Evolutionary conservation across 1,284 basidiomycete genomes (phyloP).

Genomic region (Rhodotorula sp.): DNA sequence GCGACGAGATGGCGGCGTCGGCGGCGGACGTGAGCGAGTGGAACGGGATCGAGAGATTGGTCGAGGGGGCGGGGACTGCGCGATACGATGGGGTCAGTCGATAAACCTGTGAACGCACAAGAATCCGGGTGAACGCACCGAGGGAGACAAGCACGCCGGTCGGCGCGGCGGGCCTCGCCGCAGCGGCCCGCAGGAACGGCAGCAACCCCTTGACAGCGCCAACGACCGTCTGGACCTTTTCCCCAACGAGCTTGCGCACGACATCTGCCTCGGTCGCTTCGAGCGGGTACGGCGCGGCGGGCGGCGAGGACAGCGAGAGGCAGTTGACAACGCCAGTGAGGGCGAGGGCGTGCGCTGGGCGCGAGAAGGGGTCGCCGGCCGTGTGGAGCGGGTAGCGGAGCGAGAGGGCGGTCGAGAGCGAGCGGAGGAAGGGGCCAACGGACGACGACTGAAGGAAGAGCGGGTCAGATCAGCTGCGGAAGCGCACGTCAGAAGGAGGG

Average conservation of each 20-base stretch:
- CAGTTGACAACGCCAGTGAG: slow-evolving; percentile 44
- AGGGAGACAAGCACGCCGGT: slow-evolving; percentile 29
- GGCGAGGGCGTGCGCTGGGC: slow-evolving; percentile 43
- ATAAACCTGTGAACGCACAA: background rate
- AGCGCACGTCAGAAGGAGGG: background rate
- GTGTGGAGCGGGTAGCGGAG: slow-evolving; percentile 73
- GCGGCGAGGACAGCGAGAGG: slow-evolving; percentile 29
- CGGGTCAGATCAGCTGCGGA: background rate
- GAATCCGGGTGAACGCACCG: slow-evolving; percentile 6
- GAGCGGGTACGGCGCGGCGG: slow-evolving; percentile 19
- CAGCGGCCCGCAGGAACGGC: slow-evolving; percentile 32
- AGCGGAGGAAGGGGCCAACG: slow-evolving; percentile 71
- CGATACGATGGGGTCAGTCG: background rate
- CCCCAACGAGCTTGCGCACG: slow-evolving; percentile 27
- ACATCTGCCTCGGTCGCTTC: slow-evolving; percentile 33
- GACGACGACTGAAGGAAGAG: slow-evolving; percentile 61
- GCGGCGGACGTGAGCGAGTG: slow-evolving; percentile 31
- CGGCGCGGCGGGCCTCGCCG: slow-evolving; percentile 18
- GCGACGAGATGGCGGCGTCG: slow-evolving; percentile 24
- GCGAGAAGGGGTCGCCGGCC: slow-evolving; percentile 69
- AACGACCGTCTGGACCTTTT: slow-evolving; percentile 24
- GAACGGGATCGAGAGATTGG: slow-evolving; percentile 35
- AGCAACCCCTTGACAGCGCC: slow-evolving; percentile 29
- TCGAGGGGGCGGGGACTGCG: slow-evolving; percentile 28
- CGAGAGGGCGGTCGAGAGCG: slow-evolving; percentile 72